Conservation (phyloP, 768 basidiomycete genomes). For the Auriscalpium microsporum region DNA sequence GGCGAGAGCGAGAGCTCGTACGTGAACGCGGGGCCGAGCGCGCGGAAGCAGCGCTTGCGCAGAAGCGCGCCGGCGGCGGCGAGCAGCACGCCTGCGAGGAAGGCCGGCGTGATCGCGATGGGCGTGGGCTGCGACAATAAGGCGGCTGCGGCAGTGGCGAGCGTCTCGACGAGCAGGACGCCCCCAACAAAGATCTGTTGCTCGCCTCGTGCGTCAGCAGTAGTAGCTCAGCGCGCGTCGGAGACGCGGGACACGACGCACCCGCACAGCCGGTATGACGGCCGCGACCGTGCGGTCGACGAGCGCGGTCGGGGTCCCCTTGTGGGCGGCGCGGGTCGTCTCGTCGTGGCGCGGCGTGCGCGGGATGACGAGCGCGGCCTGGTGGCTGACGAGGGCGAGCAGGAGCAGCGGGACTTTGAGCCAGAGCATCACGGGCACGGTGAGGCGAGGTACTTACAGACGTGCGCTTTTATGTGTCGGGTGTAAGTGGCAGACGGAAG, state of each 20-base stretch:
- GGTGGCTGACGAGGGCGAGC: too few relatives aligned
- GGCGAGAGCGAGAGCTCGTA: slow-evolving; percentile 19
- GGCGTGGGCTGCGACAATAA: neutral
- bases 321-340: too few relatives aligned
- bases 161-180: neutral
- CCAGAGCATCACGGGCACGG: too few relatives aligned
- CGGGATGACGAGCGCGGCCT: too few relatives aligned
- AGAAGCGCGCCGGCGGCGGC: slow-evolving; percentile 6
- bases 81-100: slow-evolving; percentile 10
- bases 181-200: neutral
- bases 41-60: slow-evolving; percentile 17
- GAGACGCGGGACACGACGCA: neutral
- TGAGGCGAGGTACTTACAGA: too few relatives aligned
- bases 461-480: too few relatives aligned
- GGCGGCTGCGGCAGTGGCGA: neutral
- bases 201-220: neutral
- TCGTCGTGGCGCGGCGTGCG: too few relatives aligned
- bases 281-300: too few relatives aligned
- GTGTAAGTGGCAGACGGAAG: neutral
- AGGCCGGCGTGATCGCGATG: slow-evolving; percentile 7
- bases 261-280: neutral
- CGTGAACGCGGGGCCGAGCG: slow-evolving; percentile 21
- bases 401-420: too few relatives aligned
- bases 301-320: too few relatives aligned
- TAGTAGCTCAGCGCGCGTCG: neutral